Percentiles rank a stretch among this genome's conserved stretches.
phyloP scores from a whole-genome alignment of 352 stramenopile species.

The Globisporangium lucens region DNA sequence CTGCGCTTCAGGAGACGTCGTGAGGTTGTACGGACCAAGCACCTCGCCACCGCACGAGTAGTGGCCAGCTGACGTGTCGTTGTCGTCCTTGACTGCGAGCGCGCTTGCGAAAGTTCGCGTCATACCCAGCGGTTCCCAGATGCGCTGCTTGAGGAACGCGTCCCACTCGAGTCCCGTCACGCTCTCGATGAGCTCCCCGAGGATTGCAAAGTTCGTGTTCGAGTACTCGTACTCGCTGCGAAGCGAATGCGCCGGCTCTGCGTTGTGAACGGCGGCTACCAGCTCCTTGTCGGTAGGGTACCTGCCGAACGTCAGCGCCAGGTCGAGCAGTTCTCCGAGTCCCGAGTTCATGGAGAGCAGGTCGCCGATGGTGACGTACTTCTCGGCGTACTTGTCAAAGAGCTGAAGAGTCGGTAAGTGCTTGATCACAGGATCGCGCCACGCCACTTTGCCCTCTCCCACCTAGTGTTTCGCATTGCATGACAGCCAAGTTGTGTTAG shows the following conservation, averaged over 20 bases:
- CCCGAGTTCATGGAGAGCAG: conserved; percentile 22
- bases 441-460: conserved; percentile 50
- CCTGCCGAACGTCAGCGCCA: not conserved
- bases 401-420: conserved; percentile 49
- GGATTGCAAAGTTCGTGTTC: conserved; percentile 61
- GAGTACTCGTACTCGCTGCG: conserved; percentile 53
- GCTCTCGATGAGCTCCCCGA: conserved; percentile 56
- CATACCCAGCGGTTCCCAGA: conserved; percentile 62
- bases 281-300: conserved; percentile 38
- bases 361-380: conserved; percentile 48
- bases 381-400: conserved; percentile 40
- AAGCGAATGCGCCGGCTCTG: conserved; percentile 39
- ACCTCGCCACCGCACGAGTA: conserved; percentile 42
- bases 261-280: conserved; percentile 31
- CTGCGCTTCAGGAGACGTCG: conserved; percentile 24
- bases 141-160: conserved; percentile 39
- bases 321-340: not conserved
- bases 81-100: not conserved
- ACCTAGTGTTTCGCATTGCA: conserved; percentile 18
- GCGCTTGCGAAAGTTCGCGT: conserved; percentile 36
- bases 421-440: conserved; percentile 52
- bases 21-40: conserved; percentile 44
- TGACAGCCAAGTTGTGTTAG: not conserved
- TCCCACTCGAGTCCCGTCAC: conserved; percentile 47
- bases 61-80: conserved; percentile 27